phyloP scores from a whole-genome alignment of 306 rosid species.

The Ammopiptanthus mongolicus region DNA sequence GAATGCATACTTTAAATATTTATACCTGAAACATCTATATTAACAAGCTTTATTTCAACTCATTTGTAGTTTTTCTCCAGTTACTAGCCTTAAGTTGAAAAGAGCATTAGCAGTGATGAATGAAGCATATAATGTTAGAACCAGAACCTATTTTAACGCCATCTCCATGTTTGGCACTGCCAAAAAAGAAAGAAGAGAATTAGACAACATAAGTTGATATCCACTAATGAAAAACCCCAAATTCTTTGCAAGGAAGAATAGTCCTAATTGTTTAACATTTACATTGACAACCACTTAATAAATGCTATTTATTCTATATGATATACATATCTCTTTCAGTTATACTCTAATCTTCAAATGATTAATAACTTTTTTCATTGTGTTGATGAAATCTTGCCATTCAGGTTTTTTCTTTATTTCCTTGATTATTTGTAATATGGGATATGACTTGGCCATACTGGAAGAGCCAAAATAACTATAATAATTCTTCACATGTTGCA shows the following conservation, averaged over 20 bases:
- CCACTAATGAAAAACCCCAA: too few relatives aligned
- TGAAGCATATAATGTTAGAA: not conserved
- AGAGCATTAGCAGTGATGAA: not conserved
- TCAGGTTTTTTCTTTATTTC: conserved; percentile 34
- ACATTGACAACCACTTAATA: not conserved
- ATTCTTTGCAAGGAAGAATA: too few relatives aligned
- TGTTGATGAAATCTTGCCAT: conserved; percentile 40
- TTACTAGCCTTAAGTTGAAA: too few relatives aligned
- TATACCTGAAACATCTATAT: too few relatives aligned
- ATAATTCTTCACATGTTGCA: not conserved
- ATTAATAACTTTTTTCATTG: conserved; percentile 55
- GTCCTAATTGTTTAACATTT: not conserved
- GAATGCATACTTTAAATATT: too few relatives aligned
- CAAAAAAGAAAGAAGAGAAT: too few relatives aligned
- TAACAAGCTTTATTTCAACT: too few relatives aligned
- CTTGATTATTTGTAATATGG: not conserved
- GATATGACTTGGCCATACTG: conserved; percentile 9
- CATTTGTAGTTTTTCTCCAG: not conserved
- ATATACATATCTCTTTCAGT: not conserved
- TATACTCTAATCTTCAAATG: conserved; percentile 16
- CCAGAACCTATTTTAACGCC: not conserved
- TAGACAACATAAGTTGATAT: too few relatives aligned
- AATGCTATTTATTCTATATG: not conserved
- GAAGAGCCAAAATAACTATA: not conserved
- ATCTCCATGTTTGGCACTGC: not conserved